A percentile compares a stretch with the other conserved stretches of the same genome.
Conservation (phyloP, 768 basidiomycete genomes). For the Bullera alba region DNA sequence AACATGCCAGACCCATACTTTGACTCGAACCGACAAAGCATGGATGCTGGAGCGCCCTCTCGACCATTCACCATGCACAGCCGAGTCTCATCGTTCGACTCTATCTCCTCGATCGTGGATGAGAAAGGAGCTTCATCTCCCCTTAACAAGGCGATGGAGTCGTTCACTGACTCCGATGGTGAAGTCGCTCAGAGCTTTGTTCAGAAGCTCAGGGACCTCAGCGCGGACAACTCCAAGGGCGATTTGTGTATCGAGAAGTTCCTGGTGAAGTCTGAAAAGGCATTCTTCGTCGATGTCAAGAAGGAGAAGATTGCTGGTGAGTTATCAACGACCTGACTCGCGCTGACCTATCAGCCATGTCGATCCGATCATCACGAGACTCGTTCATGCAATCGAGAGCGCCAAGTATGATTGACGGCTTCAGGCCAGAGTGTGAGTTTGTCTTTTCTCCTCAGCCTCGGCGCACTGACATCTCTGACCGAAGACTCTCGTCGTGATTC, state of each 20-base stretch:
- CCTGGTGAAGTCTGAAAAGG: conserved; percentile 83
- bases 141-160: conserved; percentile 84
- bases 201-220: conserved; percentile 68
- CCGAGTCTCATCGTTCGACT: conserved; percentile 76
- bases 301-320: conserved; percentile 74
- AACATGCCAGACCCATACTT: conserved; percentile 76
- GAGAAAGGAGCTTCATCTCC: conserved; percentile 79
- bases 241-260: conserved; percentile 89
- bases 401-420: conserved; percentile 43
- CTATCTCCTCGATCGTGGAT: conserved; percentile 82
- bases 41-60: conserved; percentile 52
- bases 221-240: conserved; percentile 78
- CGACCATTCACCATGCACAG: conserved; percentile 76
- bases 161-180: conserved; percentile 92
- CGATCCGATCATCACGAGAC: conserved; percentile 40
- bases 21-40: conserved; percentile 48
- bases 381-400: conserved; percentile 42
- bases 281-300: conserved; percentile 83
- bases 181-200: conserved; percentile 86
- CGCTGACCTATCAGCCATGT: conserved; percentile 21
- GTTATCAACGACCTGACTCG: background rate
- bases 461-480: conserved; percentile 10
- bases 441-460: conserved; percentile 1
- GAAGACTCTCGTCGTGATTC: conserved; percentile 14
- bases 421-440: conserved; percentile 65